Percentiles rank a stretch among this genome's conserved stretches.
These are phyloP conservation scores for Chlorella sp. DNA, from an alignment of 139 green algal species.

Conservation along the genomic window DNA sequence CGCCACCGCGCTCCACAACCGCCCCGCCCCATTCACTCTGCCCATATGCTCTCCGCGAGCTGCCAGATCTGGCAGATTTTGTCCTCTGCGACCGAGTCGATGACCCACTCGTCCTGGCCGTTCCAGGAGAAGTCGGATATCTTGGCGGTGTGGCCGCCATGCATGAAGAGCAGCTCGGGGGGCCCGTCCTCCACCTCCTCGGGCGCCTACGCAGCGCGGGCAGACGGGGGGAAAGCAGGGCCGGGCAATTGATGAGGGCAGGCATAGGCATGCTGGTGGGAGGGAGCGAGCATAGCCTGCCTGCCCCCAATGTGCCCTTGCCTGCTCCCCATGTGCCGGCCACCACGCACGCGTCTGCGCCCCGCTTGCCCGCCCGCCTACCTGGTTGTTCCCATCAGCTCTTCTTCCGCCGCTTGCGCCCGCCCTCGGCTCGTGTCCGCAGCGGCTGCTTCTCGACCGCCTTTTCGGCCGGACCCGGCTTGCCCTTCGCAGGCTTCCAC, in stretches of 20 bases:
- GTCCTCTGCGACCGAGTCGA: constrained; percentile 96
- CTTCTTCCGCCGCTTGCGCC: constrained; percentile 55
- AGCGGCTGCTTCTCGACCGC: constrained; percentile 36
- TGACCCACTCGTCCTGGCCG: constrained; percentile 90
- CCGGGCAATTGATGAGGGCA: no score
- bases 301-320: no score
- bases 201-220: constrained; percentile 55
- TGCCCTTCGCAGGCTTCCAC: background rate
- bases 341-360: background rate
- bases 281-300: no score
- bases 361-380: background rate
- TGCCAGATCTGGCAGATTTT: constrained; percentile 95
- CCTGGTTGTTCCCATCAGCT: background rate
- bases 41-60: background rate
- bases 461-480: background rate
- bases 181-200: constrained; percentile 97
- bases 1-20: no score
- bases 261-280: no score
- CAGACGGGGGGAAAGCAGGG: background rate
- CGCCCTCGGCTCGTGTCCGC: constrained; percentile 54
- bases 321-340: background rate
- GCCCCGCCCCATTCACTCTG: no score
- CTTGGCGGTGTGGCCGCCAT: constrained; percentile 93
- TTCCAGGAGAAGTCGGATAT: constrained; percentile 98
- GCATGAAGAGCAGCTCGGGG: constrained; percentile 94